Percentiles rank a stretch among this genome's conserved stretches.
Evolutionary conservation across 164 flowering plant species (phyloP).

Genomic region (Macadamia integrifolia): DNA sequence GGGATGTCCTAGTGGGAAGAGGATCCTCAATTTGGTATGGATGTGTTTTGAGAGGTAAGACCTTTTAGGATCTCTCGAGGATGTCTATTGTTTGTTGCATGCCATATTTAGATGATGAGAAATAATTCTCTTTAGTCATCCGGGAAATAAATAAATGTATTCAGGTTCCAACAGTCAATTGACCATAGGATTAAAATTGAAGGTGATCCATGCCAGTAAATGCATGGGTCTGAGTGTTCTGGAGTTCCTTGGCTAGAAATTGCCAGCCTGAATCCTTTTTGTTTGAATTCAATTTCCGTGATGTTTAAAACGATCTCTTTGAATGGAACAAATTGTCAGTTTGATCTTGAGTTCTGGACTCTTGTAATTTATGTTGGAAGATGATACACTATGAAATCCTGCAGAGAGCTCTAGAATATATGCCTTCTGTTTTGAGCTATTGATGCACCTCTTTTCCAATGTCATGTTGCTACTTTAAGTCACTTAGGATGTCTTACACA

Average conservation of each 20-base stretch:
- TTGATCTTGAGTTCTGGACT: not conserved
- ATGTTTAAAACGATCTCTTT: no score
- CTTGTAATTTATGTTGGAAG: not conserved
- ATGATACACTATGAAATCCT: not conserved
- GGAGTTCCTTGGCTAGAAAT: no score
- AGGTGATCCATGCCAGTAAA: no score
- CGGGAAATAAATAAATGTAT: no score
- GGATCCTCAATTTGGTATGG: slow-evolving; percentile 95
- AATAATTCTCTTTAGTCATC: no score
- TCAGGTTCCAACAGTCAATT: no score
- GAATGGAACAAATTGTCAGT: not conserved
- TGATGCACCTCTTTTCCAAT: not conserved
- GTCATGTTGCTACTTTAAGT: not conserved
- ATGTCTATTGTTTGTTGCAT: no score
- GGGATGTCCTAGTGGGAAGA: slow-evolving; percentile 79
- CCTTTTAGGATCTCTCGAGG: no score
- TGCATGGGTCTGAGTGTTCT: no score
- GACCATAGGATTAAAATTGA: no score
- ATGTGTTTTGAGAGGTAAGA: slow-evolving; percentile 85
- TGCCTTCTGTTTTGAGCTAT: not conserved
- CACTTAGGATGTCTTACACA: not conserved
- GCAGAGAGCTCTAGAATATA: not conserved
- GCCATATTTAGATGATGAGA: no score
- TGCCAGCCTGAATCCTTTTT: not conserved
- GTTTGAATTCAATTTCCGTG: not conserved